Percentiles rank a stretch among this genome's conserved stretches.
Conservation (phyloP, 2,329 filamentous ascomycete genomes). For the Cercospora citrullina region DNA sequence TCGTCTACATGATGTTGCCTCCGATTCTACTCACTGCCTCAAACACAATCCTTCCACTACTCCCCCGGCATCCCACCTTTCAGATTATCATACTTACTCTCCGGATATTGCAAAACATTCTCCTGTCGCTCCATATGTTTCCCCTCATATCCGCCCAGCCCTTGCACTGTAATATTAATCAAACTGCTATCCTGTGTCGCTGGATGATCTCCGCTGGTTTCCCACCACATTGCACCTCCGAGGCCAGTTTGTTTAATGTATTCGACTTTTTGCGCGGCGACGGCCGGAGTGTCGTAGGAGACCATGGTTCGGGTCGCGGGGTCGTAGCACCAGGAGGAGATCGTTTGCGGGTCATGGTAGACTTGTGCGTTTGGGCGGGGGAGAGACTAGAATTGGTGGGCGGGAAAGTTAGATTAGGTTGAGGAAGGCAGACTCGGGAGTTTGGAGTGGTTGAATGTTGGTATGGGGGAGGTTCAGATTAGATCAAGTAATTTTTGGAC, state of each 20-base stretch:
- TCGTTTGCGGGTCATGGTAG: conserved; percentile 60
- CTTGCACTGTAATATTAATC: conserved; percentile 49
- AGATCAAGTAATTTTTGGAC: conserved; percentile 41
- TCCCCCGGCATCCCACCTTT: conserved; percentile 44
- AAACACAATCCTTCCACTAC: conserved; percentile 10
- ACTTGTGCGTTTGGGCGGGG: conserved; percentile 68
- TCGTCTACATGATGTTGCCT: background rate
- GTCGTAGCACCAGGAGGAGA: conserved; percentile 79
- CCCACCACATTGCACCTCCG: conserved; percentile 97
- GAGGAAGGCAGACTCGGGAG: background rate
- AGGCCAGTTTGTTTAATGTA: conserved; percentile 68
- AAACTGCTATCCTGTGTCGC: conserved; percentile 59
- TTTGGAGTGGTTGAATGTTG: background rate
- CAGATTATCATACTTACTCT: conserved; percentile 56
- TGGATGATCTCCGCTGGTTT: conserved; percentile 74
- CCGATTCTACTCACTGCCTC: background rate
- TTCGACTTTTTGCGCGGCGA: conserved; percentile 68
- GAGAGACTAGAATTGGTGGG: conserved; percentile 51
- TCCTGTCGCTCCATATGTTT: conserved; percentile 47
- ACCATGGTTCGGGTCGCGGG: conserved; percentile 64
- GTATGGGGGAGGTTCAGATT: conserved; percentile 36
- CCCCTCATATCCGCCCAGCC: conserved; percentile 44
- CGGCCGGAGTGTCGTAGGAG: conserved; percentile 69
- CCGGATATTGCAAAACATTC: conserved; percentile 54
- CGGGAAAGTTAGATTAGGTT: conserved; percentile 9